phyloP scores from a whole-genome alignment of 148 eudicot species.

The Dysphania ambrosioides region DNA sequence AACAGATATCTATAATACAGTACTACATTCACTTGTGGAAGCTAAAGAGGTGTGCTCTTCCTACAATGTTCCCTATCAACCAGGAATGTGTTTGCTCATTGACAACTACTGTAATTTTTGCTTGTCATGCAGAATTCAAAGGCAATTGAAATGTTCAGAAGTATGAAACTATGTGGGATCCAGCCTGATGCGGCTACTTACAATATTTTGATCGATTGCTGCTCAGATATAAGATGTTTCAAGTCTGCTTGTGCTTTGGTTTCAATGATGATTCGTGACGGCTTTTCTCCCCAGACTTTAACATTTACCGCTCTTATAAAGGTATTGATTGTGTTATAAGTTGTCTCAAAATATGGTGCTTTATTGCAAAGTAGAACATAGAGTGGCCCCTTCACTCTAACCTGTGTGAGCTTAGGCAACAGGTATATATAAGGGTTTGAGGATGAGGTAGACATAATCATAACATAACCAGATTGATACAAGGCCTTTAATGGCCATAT shows the following conservation, averaged over 20 bases:
- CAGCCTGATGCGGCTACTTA: conserved; percentile 58
- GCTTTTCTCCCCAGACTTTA: conserved; percentile 41
- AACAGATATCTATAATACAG: conserved; percentile 49
- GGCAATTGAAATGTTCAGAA: conserved; percentile 63
- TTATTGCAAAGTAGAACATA: background rate
- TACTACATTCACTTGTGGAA: conserved; percentile 69
- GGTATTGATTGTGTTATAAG: conserved; percentile 35
- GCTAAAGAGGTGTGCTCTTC: conserved; percentile 54
- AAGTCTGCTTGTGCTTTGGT: conserved; percentile 65
- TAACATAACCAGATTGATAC: background rate
- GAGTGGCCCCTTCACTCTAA: background rate
- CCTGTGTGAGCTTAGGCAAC: background rate
- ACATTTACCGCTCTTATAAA: conserved; percentile 66
- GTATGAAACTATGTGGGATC: conserved; percentile 47
- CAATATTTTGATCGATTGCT: conserved; percentile 78
- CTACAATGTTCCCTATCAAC: background rate
- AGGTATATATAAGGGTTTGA: background rate
- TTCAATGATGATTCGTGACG: conserved; percentile 72
- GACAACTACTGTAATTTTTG: conserved; percentile 13
- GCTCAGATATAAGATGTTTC: conserved; percentile 52
- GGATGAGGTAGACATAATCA: background rate
- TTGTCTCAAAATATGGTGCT: background rate
- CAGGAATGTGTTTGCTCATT: background rate
- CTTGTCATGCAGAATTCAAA: conserved; percentile 44
- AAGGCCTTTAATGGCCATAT: too few species aligned